phyloP scores from a whole-genome alignment of 805 yeast genomes.

The Yamadazyma akitaensis region DNA sequence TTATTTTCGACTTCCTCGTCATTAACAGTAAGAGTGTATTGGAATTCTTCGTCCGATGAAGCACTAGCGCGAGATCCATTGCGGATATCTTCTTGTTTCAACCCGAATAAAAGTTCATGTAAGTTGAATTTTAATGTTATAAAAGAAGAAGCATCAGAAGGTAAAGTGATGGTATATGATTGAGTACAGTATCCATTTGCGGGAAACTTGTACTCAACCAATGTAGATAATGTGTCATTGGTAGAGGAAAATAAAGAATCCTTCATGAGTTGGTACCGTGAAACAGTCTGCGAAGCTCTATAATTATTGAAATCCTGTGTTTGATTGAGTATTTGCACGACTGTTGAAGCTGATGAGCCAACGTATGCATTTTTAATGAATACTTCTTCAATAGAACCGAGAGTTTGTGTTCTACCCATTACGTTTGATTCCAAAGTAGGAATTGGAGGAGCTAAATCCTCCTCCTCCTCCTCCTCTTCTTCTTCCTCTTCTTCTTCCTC shows the following conservation, averaged over 20 bases:
- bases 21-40: conserved; percentile 36
- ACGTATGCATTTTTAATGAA: conserved; percentile 37
- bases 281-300: conserved; percentile 14
- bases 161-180: conserved; percentile 35
- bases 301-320: conserved; percentile 11
- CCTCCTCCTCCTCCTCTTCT: conserved; percentile 5
- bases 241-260: conserved; percentile 30
- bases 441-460: conserved; percentile 5
- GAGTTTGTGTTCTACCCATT: conserved; percentile 28
- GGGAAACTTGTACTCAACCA: conserved; percentile 37
- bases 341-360: conserved; percentile 23
- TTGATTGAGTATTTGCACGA: conserved; percentile 9
- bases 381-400: conserved; percentile 27
- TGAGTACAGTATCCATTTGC: conserved; percentile 39
- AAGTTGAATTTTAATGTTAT: conserved; percentile 33
- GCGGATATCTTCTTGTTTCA: conserved; percentile 30
- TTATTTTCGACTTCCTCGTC: conserved; percentile 38
- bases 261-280: conserved; percentile 24
- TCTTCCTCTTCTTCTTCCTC: conserved; percentile 11
- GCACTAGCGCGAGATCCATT: conserved; percentile 30
- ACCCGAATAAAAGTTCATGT: conserved; percentile 29
- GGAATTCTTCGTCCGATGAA: conserved; percentile 40
- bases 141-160: conserved; percentile 33
- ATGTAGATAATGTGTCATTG: conserved; percentile 23
- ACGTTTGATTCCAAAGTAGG: conserved; percentile 16